Evolutionary conservation across 164 flowering plant genomes (phyloP), one percentile per base, ranked within the genome.

Genomic region (Kalanchoe fedtschenkoi): DNA sequence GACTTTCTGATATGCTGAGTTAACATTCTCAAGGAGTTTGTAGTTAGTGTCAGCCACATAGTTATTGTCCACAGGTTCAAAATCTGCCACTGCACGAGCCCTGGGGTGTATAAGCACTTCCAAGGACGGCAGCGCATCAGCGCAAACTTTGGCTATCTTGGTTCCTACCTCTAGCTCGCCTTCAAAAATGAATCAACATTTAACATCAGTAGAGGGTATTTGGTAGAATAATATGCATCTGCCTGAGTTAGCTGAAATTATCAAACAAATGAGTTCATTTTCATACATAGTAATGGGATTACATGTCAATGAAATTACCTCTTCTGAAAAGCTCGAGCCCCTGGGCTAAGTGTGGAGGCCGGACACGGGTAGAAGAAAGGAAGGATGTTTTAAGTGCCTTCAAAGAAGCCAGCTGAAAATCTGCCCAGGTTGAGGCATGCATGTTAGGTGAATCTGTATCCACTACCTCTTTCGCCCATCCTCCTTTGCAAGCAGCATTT

Each of bases 31-130:
- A 4, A 69, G 62, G 24, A 65, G 66, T 41, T 62, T 72, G 55
- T 16, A 26, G 60, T 61, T 60, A 22, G 55, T 42, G 41, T 61
- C 74, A 38, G 53, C 72, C 61, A 61, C 58, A 14, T 65, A 63
- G 30, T 26, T 28, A 53, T 7, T 37, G 61, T 24, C 58, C 37
- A 69, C 47, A 11, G 79, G 24, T 1, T 77, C 42, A 35, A 70
- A 68, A 75, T 83, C 84, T 3, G 51, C 63, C 58, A 85, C 47
- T 2, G 88, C 83, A 66, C 82, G 89, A 4, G 81, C 81, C 66
- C 96, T 79, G 3, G 98, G 97, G 74, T 88, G 97, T 58, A 90
- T 81, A 58, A 90, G 83, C 24, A 81, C 83, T 73, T 90, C 96
- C 75, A 90, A 70, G 43, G 85, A 76, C 58, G 81, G 38, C 61